These are phyloP conservation scores for Trichoderma pleuroti DNA, from an alignment of 2,329 filamentous ascomycete genomes.

Conservation along the genomic window DNA sequence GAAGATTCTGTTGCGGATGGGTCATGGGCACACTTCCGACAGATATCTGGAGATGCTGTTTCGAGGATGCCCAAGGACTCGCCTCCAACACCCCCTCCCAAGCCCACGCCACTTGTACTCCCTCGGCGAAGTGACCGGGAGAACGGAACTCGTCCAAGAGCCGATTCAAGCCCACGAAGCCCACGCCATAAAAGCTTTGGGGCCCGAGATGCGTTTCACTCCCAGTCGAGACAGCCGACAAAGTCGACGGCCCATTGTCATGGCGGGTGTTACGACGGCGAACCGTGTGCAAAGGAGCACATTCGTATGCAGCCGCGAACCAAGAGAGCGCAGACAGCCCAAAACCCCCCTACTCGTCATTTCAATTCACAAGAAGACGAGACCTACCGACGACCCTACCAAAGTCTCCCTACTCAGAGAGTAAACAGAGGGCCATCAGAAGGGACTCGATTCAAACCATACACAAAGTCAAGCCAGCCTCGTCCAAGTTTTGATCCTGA, in stretches of 20 bases:
- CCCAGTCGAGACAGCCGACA: background rate
- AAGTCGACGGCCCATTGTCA: constrained; percentile 13
- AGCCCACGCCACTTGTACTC: constrained; percentile 15
- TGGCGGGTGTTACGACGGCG: constrained; percentile 14
- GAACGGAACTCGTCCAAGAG: background rate
- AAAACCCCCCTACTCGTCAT: background rate
- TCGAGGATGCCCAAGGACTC: background rate
- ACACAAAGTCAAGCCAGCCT: background rate
- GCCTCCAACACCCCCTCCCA: constrained; percentile 15
- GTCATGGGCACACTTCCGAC: constrained; percentile 26
- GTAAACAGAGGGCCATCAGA: background rate
- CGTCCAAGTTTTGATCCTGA: constrained; percentile 21
- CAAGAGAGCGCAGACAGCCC: background rate
- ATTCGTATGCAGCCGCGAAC: background rate
- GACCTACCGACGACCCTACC: background rate
- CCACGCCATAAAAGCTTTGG: background rate
- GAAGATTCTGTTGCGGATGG: constrained; percentile 26
- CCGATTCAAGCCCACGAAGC: constrained; percentile 17
- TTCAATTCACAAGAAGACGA: background rate
- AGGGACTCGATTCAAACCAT: background rate
- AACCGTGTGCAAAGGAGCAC: constrained; percentile 13
- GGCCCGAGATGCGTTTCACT: background rate
- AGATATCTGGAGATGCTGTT: constrained; percentile 11
- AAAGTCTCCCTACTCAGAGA: constrained; percentile 2
- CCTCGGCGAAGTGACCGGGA: background rate